A percentile compares a stretch with the other conserved stretches of the same genome.
phyloP scores from a whole-genome alignment of 2,329 filamentous ascomycete genomes.

The Microsporum audouinii region DNA sequence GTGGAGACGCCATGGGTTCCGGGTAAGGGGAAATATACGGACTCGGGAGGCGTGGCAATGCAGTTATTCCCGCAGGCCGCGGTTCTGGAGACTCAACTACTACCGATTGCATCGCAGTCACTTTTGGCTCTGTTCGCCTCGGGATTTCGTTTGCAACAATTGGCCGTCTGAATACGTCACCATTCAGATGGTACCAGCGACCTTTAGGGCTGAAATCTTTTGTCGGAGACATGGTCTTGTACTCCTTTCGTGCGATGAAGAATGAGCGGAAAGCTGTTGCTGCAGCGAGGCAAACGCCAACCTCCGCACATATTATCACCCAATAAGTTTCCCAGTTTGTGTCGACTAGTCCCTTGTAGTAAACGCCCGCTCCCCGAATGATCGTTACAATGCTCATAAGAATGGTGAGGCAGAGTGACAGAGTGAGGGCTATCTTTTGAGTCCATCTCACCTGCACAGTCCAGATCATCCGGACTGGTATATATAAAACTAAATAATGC shows the following conservation, averaged over 20 bases:
- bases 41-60: background rate
- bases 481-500: background rate
- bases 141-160: background rate
- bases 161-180: background rate
- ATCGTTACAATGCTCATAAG: slow-evolving; percentile 4
- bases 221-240: background rate
- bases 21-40: background rate
- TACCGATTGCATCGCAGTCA: background rate
- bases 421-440: background rate
- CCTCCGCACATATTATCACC: slow-evolving; percentile 2
- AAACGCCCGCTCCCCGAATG: background rate
- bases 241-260: background rate
- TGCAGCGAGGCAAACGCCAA: background rate
- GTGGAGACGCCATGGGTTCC: background rate
- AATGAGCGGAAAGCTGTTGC: background rate
- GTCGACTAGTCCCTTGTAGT: slow-evolving; percentile 1
- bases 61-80: background rate
- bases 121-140: background rate
- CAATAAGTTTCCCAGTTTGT: background rate
- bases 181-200: background rate
- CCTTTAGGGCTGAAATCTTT: background rate
- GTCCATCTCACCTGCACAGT: slow-evolving; percentile 1
- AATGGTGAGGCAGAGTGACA: slow-evolving; percentile 1
- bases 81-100: background rate
- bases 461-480: background rate